These are phyloP conservation scores for Saccharomyces hybrid DNA, from an alignment of 1,139 yeast genomes.

Conservation along the genomic window DNA sequence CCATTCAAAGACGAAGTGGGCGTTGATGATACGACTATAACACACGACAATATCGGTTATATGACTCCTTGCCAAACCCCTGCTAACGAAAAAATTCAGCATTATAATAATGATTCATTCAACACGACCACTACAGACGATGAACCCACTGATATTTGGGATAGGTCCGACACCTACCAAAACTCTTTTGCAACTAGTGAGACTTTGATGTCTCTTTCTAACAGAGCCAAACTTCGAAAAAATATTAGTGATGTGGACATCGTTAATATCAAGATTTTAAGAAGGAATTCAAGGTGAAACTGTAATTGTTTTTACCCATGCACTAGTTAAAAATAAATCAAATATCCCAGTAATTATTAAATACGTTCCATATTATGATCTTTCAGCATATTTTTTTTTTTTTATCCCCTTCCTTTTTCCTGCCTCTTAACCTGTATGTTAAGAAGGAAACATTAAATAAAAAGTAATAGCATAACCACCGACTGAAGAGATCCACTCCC, in stretches of 20 bases:
- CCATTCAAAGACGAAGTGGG: neutral
- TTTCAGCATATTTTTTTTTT: neutral
- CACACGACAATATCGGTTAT: neutral
- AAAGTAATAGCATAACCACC: neutral
- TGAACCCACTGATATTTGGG: neutral
- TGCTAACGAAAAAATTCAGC: neutral
- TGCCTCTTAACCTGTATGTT: neutral
- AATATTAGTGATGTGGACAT: neutral
- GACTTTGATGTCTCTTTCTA: neutral
- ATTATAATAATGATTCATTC: neutral
- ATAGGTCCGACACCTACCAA: neutral
- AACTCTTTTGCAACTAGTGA: neutral
- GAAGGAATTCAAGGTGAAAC: neutral
- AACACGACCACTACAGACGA: neutral
- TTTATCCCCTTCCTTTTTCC: neutral
- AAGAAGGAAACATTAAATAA: neutral
- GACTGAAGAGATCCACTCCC: neutral
- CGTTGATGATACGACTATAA: neutral
- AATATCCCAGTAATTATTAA: neutral
- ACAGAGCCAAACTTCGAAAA: neutral
- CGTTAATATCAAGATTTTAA: neutral
- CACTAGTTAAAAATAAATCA: neutral
- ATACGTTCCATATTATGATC: neutral
- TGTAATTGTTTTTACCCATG: neutral
- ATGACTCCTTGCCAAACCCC: neutral